Conservation (phyloP, 2,329 filamentous ascomycete species). For the Albophoma yamanashiensis region DNA sequence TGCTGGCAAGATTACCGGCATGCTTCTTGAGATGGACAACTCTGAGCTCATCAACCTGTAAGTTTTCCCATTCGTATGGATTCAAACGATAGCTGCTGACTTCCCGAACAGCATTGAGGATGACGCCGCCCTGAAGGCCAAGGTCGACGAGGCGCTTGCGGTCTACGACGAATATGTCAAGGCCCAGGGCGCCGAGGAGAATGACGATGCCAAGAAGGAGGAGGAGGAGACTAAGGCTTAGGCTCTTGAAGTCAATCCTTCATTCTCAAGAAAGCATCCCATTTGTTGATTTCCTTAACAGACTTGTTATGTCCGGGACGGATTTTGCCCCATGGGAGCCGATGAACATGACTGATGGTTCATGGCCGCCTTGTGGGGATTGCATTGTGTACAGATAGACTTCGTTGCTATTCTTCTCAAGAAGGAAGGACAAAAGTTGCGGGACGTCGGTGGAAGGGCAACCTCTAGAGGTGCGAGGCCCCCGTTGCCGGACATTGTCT, state of each 20-base stretch:
- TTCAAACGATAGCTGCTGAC: slow-evolving; percentile 7
- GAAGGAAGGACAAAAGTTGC: slow-evolving; percentile 24
- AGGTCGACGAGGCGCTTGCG: slow-evolving; percentile 93
- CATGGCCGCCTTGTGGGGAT: slow-evolving; percentile 13
- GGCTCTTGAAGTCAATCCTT: slow-evolving; percentile 2
- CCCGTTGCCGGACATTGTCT: slow-evolving; percentile 1
- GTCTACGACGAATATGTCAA: slow-evolving; percentile 99
- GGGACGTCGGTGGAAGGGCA: slow-evolving; percentile 16
- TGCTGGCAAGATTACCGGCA: slow-evolving; percentile 98
- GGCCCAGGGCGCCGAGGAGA: slow-evolving; percentile 46
- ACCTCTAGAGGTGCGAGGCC: slow-evolving; percentile 1
- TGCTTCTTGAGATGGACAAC: slow-evolving; percentile 99
- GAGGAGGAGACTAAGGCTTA: slow-evolving; percentile 30
- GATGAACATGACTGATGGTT: slow-evolving; percentile 16
- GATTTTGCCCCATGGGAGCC: slow-evolving; percentile 1
- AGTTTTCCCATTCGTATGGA: slow-evolving; percentile 34
- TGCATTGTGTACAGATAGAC: slow-evolving; percentile 30
- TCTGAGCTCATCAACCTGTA: slow-evolving; percentile 87
- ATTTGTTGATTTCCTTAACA: slow-evolving; percentile 18
- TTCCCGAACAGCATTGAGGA: slow-evolving; percentile 66
- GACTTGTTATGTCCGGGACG: slow-evolving; percentile 3
- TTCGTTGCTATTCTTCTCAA: slow-evolving; percentile 27
- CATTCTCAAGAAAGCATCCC: slow-evolving; percentile 9
- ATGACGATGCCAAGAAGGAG: slow-evolving; percentile 38
- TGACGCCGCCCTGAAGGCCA: slow-evolving; percentile 76